Evolutionary conservation across 345 rosid genomes (phyloP).

Genomic region (Acer saccharum): DNA sequence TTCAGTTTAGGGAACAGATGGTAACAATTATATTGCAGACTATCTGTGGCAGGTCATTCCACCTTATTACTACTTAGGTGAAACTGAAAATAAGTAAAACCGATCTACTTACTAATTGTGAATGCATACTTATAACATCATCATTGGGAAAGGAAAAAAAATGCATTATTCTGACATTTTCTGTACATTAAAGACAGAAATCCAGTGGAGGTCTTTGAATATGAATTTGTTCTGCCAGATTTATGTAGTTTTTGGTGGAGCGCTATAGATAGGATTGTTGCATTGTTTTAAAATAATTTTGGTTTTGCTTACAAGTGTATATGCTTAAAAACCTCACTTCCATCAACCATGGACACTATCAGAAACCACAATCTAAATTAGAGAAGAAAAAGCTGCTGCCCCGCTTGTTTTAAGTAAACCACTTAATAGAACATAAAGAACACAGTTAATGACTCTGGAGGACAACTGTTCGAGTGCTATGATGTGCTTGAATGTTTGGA

Average conservation of each 20-base stretch:
- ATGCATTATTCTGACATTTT: neutral
- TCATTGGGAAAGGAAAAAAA: neutral
- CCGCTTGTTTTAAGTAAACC: neutral
- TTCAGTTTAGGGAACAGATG: constrained; percentile 8
- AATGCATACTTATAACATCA: neutral
- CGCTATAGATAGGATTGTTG: neutral
- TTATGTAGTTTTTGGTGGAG: neutral
- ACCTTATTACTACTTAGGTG: too few relatives aligned
- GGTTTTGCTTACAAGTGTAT: neutral
- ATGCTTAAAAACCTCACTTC: neutral
- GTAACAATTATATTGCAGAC: neutral
- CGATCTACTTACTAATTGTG: neutral
- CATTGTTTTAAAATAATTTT: neutral
- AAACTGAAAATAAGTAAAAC: neutral
- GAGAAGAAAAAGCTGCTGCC: neutral
- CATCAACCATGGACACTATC: neutral
- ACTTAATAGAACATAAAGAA: neutral
- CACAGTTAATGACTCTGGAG: neutral
- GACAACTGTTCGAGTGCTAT: neutral
- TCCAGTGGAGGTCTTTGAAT: neutral
- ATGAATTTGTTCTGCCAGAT: neutral
- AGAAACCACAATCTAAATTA: neutral
- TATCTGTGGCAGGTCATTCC: too few relatives aligned
- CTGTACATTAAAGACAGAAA: neutral
- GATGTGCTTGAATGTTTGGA: neutral